phyloP scores from a whole-genome alignment of 805 yeast genomes.

The Candida loeiensis region DNA sequence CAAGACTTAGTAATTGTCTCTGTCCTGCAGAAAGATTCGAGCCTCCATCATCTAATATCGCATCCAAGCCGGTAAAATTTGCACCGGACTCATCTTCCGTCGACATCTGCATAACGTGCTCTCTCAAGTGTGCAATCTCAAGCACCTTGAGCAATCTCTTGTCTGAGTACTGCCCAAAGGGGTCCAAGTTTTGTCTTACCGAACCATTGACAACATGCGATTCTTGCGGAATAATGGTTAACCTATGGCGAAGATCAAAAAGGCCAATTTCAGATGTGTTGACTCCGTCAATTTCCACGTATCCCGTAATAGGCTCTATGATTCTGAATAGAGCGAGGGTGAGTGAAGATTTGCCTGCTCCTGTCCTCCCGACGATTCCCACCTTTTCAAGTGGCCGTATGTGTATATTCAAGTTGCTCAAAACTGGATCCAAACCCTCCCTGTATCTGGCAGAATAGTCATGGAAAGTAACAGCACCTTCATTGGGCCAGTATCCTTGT shows the following conservation, averaged over 20 bases:
- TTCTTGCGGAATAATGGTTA: slow-evolving; percentile 91
- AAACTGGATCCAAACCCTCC: slow-evolving; percentile 72
- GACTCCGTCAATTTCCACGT: slow-evolving; percentile 67
- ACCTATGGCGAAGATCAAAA: slow-evolving; percentile 66
- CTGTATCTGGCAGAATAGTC: slow-evolving; percentile 81
- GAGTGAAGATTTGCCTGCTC: slow-evolving; percentile 68
- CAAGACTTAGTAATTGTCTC: slow-evolving; percentile 78
- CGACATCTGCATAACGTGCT: slow-evolving; percentile 55
- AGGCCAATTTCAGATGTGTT: slow-evolving; percentile 68
- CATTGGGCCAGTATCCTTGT: slow-evolving; percentile 63
- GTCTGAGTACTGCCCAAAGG: slow-evolving; percentile 63
- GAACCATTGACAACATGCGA: slow-evolving; percentile 90
- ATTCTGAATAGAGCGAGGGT: slow-evolving; percentile 82
- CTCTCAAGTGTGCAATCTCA: slow-evolving; percentile 72
- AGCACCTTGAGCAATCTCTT: slow-evolving; percentile 78
- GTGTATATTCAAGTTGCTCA: slow-evolving; percentile 60
- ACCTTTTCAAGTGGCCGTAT: slow-evolving; percentile 77
- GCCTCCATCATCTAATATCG: slow-evolving; percentile 62
- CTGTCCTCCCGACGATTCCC: slow-evolving; percentile 94
- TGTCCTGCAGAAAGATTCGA: slow-evolving; percentile 84
- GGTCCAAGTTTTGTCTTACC: slow-evolving; percentile 81
- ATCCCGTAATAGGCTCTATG: slow-evolving; percentile 70
- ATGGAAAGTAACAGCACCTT: slow-evolving; percentile 66
- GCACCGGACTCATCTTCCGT: too few species aligned
- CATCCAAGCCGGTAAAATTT: slow-evolving; percentile 18